Evolutionary conservation across 768 basidiomycete species (phyloP), one percentile per base, ranked within the genome.

Genomic region (Chalciporus sphaerocephalus): DNA sequence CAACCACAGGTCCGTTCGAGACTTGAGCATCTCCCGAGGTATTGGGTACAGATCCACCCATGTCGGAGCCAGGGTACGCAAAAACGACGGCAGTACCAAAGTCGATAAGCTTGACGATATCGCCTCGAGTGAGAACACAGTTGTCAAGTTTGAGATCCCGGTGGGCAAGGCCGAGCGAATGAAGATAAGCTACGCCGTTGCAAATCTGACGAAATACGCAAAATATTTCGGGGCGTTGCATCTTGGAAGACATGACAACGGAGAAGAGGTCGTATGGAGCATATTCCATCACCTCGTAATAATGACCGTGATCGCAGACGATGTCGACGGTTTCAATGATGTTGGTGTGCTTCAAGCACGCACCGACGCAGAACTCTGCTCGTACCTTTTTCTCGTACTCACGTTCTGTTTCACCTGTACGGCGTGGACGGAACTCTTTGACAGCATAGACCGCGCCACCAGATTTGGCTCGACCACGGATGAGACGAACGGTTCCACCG

Each of bases 271-370:
- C 96, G 61, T 84, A 96, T 15, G 96, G 96, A 3, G 96, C 96
- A 59, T 96, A 98, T 68, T 98, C 95, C 96, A 99, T 99, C 72
- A 97, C 96, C 87, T 99, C 95, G 71, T 98, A 98, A 68, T 90
- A 98, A 62, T 96, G 94, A 10, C 95, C 95, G 58, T 94, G 89
- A 71, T 98, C 96, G 48, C 84, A 88, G 44, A 98, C 92, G 66
- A 99, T 98, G 65, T 99, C 96, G 50, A 99, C 85, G 24, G 96
- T 99, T 67, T 96, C 83, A 65, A 98, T 98, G 66, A 98, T 92
- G 59, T 99, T 98, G 48, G 82, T 72, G 59, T 99, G 96, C 68
- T 94, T 91, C 60, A 99, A 74, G 35, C 89, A 88, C 18, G 87
- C 88, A 47, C 96, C 93, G 15, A 98, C 94, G 58, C 95, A 99